These are phyloP conservation scores for Gloeopeniophorella convolvens DNA, from an alignment of 768 basidiomycete genomes.

Conservation along the genomic window DNA sequence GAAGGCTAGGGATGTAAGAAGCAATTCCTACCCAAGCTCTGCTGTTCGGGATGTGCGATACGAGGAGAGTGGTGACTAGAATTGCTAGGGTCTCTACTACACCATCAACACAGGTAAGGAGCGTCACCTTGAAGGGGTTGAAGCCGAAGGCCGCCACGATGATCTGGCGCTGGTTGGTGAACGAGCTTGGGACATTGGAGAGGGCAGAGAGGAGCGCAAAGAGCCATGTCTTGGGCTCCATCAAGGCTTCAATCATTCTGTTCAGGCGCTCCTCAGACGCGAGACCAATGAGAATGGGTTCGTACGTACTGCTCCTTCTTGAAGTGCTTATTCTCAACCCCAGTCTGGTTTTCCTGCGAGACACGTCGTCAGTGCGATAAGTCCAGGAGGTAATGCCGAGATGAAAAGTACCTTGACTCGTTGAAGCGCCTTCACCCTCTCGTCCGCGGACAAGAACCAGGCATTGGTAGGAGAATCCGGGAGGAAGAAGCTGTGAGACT, in stretches of 20 bases:
- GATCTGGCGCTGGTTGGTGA: conserved; percentile 58
- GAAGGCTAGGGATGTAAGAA: conserved; percentile 58
- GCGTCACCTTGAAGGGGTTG: conserved; percentile 54
- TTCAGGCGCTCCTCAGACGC: not conserved
- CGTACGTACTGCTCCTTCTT: conserved; percentile 67
- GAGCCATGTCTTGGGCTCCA: conserved; percentile 70
- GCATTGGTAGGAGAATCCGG: conserved; percentile 71
- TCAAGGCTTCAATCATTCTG: conserved; percentile 62
- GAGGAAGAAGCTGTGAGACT: conserved; percentile 51
- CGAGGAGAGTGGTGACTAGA: conserved; percentile 54
- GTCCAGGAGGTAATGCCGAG: no score
- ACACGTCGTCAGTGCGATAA: not conserved
- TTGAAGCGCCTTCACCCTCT: conserved; percentile 54
- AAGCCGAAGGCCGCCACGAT: conserved; percentile 66
- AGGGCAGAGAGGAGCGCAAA: conserved; percentile 63
- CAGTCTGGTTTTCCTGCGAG: conserved; percentile 63
- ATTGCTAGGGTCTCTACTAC: conserved; percentile 63
- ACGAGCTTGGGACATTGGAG: conserved; percentile 58
- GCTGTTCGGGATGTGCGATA: conserved; percentile 48
- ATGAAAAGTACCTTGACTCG: conserved; percentile 54
- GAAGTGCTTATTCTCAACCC: conserved; percentile 76
- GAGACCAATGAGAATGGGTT: no score
- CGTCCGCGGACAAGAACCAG: conserved; percentile 62
- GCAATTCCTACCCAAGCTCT: conserved; percentile 55
- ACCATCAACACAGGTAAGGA: conserved; percentile 62